phyloP scores from a whole-genome alignment of 1,139 yeast species.

The Entelexis paramagnoliae region DNA sequence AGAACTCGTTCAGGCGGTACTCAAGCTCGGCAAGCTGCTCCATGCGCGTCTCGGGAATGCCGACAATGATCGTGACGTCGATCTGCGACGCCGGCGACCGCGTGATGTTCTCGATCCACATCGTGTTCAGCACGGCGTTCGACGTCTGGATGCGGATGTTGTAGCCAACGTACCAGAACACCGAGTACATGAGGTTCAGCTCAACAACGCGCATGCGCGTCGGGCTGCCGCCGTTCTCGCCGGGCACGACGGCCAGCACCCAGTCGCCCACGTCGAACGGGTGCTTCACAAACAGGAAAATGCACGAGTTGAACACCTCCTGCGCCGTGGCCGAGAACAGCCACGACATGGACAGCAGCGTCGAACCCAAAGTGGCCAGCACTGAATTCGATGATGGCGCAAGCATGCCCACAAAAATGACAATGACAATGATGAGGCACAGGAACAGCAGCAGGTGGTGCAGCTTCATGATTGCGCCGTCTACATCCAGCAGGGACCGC shows the following conservation, averaged over 20 bases:
- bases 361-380: constrained; percentile 36
- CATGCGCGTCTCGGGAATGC: constrained; percentile 34
- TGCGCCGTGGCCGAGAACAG: constrained; percentile 35
- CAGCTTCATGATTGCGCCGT: constrained; percentile 35
- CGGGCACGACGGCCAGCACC: constrained; percentile 28
- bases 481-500: constrained; percentile 35
- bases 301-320: constrained; percentile 35
- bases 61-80: constrained; percentile 27
- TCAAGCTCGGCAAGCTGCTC: constrained; percentile 32
- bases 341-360: constrained; percentile 35
- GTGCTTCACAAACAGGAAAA: constrained; percentile 37
- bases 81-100: constrained; percentile 33
- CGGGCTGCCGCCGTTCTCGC: constrained; percentile 14
- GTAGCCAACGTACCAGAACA: constrained; percentile 29
- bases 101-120: constrained; percentile 35
- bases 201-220: constrained; percentile 30
- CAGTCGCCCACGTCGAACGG: constrained; percentile 39
- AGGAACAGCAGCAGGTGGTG: constrained; percentile 33
- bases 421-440: constrained; percentile 31
- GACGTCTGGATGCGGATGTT: constrained; percentile 34
- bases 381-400: constrained; percentile 36
- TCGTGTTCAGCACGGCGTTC: constrained; percentile 33
- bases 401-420: constrained; percentile 36
- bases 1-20: constrained; percentile 28
- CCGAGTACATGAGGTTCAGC: constrained; percentile 34